phyloP scores from a whole-genome alignment of 2,329 filamentous ascomycete species.

The Penicillium sp. region DNA sequence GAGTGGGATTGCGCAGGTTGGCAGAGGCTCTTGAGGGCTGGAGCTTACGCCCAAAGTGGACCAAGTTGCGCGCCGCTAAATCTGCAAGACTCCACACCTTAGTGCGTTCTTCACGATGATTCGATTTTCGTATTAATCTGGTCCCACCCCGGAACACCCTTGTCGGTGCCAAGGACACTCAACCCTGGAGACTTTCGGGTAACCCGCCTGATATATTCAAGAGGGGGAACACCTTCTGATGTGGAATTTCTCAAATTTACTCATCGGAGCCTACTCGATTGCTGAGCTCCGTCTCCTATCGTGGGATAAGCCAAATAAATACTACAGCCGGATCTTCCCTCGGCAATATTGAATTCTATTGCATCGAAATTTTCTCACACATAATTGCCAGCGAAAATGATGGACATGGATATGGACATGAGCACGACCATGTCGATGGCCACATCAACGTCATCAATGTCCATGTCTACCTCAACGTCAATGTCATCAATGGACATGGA shows the following conservation, averaged over 20 bases:
- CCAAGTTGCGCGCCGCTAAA: background rate
- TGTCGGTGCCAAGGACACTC: background rate
- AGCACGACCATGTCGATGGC: constrained; percentile 14
- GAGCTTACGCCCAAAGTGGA: background rate
- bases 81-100: background rate
- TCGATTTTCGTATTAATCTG: background rate
- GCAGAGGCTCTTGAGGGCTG: background rate
- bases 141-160: background rate
- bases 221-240: background rate
- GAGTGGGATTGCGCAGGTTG: constrained; percentile 1
- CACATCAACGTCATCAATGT: constrained; percentile 15
- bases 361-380: background rate
- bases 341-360: background rate
- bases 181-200: background rate
- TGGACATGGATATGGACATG: constrained; percentile 27
- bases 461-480: constrained; percentile 17
- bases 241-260: background rate
- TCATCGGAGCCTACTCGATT: background rate
- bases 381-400: background rate
- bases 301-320: background rate
- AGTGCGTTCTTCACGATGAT: background rate
- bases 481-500: constrained; percentile 13
- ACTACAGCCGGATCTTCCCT: background rate
- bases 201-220: background rate
- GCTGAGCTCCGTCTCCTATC: background rate